These are phyloP conservation scores for Chlorella sorokiniana DNA, from an alignment of 139 green algal genomes.

Conservation along the genomic window DNA sequence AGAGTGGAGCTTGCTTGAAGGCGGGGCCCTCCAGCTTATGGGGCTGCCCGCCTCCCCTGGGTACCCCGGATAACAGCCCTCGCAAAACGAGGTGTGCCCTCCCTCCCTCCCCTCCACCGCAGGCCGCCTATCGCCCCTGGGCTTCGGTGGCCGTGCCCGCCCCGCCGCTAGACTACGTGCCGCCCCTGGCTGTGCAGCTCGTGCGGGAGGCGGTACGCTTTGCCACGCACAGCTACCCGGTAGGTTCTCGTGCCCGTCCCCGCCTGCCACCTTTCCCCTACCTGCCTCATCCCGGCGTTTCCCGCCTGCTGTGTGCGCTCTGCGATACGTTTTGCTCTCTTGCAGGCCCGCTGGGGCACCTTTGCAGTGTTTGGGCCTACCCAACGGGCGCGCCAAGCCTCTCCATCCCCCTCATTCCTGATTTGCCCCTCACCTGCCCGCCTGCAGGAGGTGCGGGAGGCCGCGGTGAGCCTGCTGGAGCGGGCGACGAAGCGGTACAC, in stretches of 20 bases:
- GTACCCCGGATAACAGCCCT: too few relatives aligned
- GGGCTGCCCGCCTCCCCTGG: too few relatives aligned
- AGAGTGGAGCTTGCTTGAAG: too few relatives aligned
- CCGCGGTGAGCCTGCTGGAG: conserved; percentile 41
- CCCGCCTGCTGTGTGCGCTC: background rate
- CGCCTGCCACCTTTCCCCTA: background rate
- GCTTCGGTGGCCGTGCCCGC: conserved; percentile 25
- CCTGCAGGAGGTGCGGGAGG: conserved; percentile 21
- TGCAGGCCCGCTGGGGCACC: too few relatives aligned
- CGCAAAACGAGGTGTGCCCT: too few relatives aligned
- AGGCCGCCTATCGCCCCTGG: conserved; percentile 50
- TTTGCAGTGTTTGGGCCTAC: too few relatives aligned
- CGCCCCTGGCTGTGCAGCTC: conserved; percentile 41
- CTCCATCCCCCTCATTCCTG: background rate
- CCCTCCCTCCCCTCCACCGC: background rate
- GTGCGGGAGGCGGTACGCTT: conserved; percentile 39
- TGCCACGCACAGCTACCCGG: conserved; percentile 50
- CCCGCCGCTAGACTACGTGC: conserved; percentile 37
- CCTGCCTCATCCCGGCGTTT: background rate
- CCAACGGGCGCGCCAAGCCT: too few relatives aligned
- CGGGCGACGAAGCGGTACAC: conserved; percentile 68
- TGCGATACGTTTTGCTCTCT: background rate
- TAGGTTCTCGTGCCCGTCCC: background rate
- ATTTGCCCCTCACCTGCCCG: rapidly evolving
- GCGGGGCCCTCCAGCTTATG: too few relatives aligned